phyloP scores from a whole-genome alignment of 2,329 filamentous ascomycete genomes.

The Massarina eburnea region DNA sequence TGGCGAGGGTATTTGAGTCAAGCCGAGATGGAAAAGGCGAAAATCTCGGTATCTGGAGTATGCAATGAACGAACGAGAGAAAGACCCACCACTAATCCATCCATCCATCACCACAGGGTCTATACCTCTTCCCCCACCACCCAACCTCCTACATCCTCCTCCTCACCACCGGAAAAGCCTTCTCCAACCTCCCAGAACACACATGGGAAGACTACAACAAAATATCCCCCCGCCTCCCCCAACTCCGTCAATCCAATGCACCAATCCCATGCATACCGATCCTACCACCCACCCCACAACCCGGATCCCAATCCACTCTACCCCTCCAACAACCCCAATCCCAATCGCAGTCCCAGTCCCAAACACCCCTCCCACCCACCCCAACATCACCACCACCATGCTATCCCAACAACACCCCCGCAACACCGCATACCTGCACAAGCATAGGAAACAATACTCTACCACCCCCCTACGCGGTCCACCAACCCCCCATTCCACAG shows the following conservation, averaged over 20 bases:
- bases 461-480: no score
- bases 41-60: no score
- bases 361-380: no score
- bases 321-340: no score
- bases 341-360: no score
- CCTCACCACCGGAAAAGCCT: conserved; percentile 29
- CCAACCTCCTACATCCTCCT: conserved; percentile 31
- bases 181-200: conserved; percentile 35
- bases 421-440: no score
- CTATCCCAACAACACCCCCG: no score
- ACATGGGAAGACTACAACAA: conserved; percentile 38
- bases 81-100: not conserved
- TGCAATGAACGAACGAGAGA: not conserved
- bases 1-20: not conserved
- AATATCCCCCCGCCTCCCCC: conserved; percentile 26
- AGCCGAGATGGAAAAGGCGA: not conserved
- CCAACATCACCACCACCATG: no score
- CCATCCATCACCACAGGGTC: conserved; percentile 16
- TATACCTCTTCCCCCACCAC: conserved; percentile 31
- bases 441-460: no score
- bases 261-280: conserved; percentile 29
- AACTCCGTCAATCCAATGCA: conserved; percentile 18
- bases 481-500: no score
- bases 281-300: no score
- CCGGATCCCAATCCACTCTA: no score